Base-by-base conservation (phyloP, 2,329 filamentous ascomycete species). In the Xylariomycetidae sp. region DNA sequence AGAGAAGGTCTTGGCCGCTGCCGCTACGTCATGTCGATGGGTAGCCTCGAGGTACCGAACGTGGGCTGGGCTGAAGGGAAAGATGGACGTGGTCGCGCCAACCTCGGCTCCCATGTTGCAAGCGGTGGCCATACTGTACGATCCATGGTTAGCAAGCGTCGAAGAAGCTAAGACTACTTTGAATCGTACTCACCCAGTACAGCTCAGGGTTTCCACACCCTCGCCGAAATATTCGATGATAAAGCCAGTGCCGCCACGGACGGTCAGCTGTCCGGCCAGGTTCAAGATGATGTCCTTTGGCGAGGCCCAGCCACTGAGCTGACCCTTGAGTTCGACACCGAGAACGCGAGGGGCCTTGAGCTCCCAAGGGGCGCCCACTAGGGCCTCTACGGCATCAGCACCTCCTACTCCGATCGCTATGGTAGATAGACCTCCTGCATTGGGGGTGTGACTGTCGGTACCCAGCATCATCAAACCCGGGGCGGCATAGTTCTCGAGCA, bases 401-500 rank as follows among this genome's bases (percentile, higher is more conserved):
- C 92, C 92, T 54, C 92, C 92, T 20, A 98, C 92, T 59, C 92
- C 92, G 57, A 98, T 96, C 7, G 92, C 92, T 52, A 95, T 87
- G 4, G 87, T 89, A 48, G 85, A 88, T 34, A 96, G 69, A 38
- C 92, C 92, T 50, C 92, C 92, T n/a, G 87, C 92, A 56, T 96
- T 98, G 26, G 92, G 92, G 28, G 88, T 95, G 63, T 98, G 92
- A 53, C 86, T 94, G 63, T 98, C 92, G 19, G 92, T 98, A 35
- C 92, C 92, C 25, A 98, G 75, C 88, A 98, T 96, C 89, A 98
- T 95, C 49, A 96, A 65, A 31, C 92, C 92, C 14, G 92, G 92
- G n/a, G 90, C 79, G 20, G 89, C 85, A 58, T 98, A 98, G 65
- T 98, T 96, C 68, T 98, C 92, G 50, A 98, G 65, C 15, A 98